These are phyloP conservation scores for Talaromyces piceae DNA, from an alignment of 2,329 filamentous ascomycete genomes.

Conservation along the genomic window DNA sequence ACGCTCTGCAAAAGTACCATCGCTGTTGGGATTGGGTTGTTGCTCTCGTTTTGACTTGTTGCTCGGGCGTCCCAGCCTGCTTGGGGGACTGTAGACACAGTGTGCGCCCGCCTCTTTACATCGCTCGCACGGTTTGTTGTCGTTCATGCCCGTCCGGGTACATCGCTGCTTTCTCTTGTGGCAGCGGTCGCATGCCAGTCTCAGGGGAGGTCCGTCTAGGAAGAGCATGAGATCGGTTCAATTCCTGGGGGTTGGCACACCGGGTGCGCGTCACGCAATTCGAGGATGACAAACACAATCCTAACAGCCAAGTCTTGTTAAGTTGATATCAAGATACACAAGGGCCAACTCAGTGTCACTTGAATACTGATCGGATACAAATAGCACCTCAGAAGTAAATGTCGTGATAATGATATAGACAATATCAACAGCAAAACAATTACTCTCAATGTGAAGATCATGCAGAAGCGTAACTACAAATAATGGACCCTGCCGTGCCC, in stretches of 20 bases:
- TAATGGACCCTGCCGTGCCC: background rate
- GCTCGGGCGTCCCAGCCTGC: conserved; percentile 4
- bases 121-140: conserved; percentile 1
- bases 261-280: background rate
- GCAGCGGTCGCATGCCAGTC: conserved; percentile 6
- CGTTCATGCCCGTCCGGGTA: background rate
- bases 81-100: conserved; percentile 7
- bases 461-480: background rate
- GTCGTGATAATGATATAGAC: background rate
- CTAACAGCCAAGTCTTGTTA: background rate
- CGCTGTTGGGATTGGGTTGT: background rate
- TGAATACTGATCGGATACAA: too few species aligned
- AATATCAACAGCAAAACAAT: background rate
- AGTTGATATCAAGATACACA: background rate
- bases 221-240: background rate
- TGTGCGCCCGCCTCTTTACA: conserved; percentile 5
- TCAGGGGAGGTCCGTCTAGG: background rate
- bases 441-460: background rate
- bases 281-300: background rate
- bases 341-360: too few species aligned
- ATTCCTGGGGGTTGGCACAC: background rate
- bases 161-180: conserved; percentile 9
- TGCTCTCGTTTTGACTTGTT: background rate
- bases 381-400: background rate
- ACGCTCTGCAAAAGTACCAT: background rate